A percentile compares a stretch with the other conserved stretches of the same genome.
These are phyloP conservation scores for Syzygium jambos DNA, from an alignment of 345 rosid species.

Conservation along the genomic window DNA sequence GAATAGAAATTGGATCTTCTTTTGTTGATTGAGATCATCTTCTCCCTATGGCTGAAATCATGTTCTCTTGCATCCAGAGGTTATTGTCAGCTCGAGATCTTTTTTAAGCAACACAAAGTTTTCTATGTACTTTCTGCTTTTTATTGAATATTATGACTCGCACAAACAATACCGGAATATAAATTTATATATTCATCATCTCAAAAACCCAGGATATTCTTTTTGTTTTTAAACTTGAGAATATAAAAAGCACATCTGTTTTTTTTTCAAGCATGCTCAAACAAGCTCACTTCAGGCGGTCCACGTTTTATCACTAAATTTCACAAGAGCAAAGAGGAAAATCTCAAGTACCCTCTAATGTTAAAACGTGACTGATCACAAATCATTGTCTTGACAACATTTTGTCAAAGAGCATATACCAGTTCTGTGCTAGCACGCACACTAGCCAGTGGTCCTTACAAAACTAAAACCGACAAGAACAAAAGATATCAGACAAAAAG, in stretches of 20 bases:
- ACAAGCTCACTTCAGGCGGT: background rate
- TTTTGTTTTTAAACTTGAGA: background rate
- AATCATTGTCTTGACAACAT: background rate
- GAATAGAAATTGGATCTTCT: background rate
- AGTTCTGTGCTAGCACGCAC: background rate
- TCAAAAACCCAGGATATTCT: background rate
- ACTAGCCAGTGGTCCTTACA: background rate
- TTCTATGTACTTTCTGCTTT: background rate
- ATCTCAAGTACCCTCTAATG: background rate
- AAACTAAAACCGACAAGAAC: background rate
- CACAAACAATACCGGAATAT: background rate
- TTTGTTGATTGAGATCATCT: background rate
- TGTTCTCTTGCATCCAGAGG: background rate
- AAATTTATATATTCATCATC: background rate
- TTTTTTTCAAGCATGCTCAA: background rate
- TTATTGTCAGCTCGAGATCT: background rate
- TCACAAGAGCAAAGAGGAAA: background rate
- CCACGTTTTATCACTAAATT: background rate
- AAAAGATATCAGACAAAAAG: background rate
- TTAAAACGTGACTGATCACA: background rate
- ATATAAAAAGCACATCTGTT: background rate
- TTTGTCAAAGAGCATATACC: background rate
- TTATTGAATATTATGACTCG: background rate
- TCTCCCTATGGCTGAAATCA: background rate
- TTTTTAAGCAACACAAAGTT: background rate